These are phyloP conservation scores for Neltuma alba DNA, from an alignment of 306 rosid genomes.

Conservation along the genomic window DNA sequence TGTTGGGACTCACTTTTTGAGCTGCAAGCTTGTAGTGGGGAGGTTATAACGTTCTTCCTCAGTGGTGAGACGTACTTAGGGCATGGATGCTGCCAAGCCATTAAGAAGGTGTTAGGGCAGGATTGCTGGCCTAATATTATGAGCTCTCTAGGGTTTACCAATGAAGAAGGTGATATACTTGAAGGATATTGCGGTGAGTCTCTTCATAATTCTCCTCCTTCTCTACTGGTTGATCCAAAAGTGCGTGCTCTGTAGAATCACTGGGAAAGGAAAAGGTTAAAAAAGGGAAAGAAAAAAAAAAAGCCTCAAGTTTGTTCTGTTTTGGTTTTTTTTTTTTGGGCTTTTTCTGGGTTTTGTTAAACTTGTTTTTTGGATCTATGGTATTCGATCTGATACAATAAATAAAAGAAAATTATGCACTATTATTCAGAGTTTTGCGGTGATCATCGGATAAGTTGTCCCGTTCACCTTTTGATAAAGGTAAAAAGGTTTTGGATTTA, in stretches of 20 bases:
- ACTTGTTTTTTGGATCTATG: neutral
- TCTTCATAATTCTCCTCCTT: conserved; percentile 21
- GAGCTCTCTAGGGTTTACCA: conserved; percentile 59
- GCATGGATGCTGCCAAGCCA: conserved; percentile 57
- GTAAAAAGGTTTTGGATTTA: neutral
- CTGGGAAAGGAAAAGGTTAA: neutral
- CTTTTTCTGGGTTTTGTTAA: neutral
- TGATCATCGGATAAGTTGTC: neutral
- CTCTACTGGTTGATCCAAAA: conserved; percentile 10
- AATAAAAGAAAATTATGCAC: neutral
- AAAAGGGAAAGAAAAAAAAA: neutral
- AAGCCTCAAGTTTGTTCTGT: neutral
- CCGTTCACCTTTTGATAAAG: neutral
- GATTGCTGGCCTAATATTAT: conserved; percentile 76
- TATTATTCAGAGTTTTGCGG: neutral
- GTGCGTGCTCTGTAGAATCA: neutral
- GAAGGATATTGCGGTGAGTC: conserved; percentile 56
- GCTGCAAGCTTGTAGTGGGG: conserved; percentile 65
- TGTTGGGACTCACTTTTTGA: conserved; percentile 68
- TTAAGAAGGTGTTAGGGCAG: conserved; percentile 44
- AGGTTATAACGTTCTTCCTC: conserved; percentile 58
- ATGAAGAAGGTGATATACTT: conserved; percentile 56
- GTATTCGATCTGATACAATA: neutral
- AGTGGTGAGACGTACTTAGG: conserved; percentile 65
- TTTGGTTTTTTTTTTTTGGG: too few species aligned